Evolutionary conservation across 1,284 basidiomycete species (phyloP), one percentile per base, ranked within the genome.

Genomic region (Puccinia polysora): DNA sequence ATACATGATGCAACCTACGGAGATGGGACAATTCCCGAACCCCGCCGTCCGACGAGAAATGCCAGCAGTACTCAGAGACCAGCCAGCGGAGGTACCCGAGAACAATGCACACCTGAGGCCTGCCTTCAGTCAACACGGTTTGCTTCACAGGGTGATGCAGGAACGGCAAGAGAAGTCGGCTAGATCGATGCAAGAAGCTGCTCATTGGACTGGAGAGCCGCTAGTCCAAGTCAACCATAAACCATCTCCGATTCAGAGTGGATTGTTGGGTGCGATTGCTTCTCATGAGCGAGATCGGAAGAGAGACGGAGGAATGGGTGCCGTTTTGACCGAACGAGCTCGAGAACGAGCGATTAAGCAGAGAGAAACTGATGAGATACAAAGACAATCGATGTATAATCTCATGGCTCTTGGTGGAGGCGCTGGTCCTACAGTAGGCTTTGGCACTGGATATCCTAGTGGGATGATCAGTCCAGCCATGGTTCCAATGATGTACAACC

Each of bases 141-240:
- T 99, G 14, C 85, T 99, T 47, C 93, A 92, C 74, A 91, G 92
- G 53, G 95, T 94, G 38, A 84, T 97, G 76, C 90, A 95, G 78
- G 94, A 97, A 80, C 94, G 92, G 80, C 87, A 93, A 77, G 93
- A 96, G 78, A 86, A 93, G 53, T 95, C 91, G 28, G 95, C 96
- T 8, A 95, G 94, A 80, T 85, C 88, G 65, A 91, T 96, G 78
- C 94, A 99, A 80, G 90, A 94, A 79, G 82, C 90, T 14, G 95
- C 95, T 5, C 85, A 94, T 55, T 91, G 94, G 80, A 86, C 84
- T 7, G 96, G 96, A 40, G 88, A 86, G 32, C 90, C 90, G 10
- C 84, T 98, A 70, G 88, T 98, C 81, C 94, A 94, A 78, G 91
- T 98, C 23, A 90, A 91, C 4, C 86, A 88, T 78, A 96, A 96